A percentile compares a stretch with the other conserved stretches of the same genome.
Conservation (phyloP, 352 stramenopile species). For the Pythium grandisporangium region DNA sequence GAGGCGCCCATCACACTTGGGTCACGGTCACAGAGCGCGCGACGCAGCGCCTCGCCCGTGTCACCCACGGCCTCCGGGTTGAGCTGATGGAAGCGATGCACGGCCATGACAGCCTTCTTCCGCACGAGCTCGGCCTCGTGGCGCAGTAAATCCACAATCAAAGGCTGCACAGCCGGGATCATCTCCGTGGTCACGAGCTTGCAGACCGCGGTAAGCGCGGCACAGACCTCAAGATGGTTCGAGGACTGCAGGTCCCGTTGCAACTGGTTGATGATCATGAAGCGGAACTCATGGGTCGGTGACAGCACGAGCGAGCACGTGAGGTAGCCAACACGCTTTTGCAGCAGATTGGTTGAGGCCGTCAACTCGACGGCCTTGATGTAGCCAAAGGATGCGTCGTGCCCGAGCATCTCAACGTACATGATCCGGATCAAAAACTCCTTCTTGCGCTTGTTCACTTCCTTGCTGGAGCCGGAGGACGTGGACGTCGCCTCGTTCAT, state of each 20-base stretch:
- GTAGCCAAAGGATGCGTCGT: slow-evolving; percentile 99
- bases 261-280: slow-evolving; percentile 99
- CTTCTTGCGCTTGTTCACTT: slow-evolving; percentile 95
- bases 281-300: slow-evolving; percentile 98
- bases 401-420: slow-evolving; percentile 99
- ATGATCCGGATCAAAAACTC: slow-evolving; percentile 99
- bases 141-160: slow-evolving; percentile 94
- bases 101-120: slow-evolving; percentile 98
- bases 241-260: slow-evolving; percentile 90
- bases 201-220: slow-evolving; percentile 93
- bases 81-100: slow-evolving; percentile 99
- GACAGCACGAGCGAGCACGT: slow-evolving; percentile 92
- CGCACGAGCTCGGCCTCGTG: slow-evolving; percentile 97
- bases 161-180: slow-evolving; percentile 93
- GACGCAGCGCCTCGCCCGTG: slow-evolving; percentile 88
- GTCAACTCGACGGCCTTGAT: slow-evolving; percentile 98
- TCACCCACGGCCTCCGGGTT: slow-evolving; percentile 89
- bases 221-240: slow-evolving; percentile 92
- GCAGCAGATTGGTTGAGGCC: slow-evolving; percentile 95
- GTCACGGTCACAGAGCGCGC: slow-evolving; percentile 97
- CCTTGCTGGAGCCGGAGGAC: slow-evolving; percentile 57
- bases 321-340: slow-evolving; percentile 98
- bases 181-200: slow-evolving; percentile 98
- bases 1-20: slow-evolving; percentile 97
- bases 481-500: slow-evolving; percentile 81